These are phyloP conservation scores for Apiospora pterosperma DNA, from an alignment of 2,329 filamentous ascomycete species.

Conservation along the genomic window DNA sequence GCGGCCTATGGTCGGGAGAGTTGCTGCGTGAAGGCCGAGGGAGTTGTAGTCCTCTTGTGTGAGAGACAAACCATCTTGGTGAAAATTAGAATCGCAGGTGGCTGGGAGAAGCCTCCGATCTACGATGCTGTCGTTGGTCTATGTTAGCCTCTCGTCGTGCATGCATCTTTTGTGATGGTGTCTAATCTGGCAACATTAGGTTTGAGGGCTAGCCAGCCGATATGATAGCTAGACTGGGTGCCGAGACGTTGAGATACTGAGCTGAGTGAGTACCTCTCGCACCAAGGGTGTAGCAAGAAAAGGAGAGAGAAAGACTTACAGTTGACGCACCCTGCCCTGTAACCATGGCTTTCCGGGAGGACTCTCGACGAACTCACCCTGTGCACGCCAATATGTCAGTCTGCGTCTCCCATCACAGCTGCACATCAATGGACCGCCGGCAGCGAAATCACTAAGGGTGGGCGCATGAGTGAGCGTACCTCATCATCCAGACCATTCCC, in stretches of 20 bases:
- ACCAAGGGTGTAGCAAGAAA: background rate
- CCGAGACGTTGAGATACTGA: background rate
- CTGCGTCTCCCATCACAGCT: background rate
- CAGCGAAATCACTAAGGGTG: background rate
- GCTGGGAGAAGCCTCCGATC: conserved; percentile 16
- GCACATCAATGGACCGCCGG: background rate
- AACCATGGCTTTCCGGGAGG: conserved; percentile 21
- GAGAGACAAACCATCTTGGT: conserved; percentile 22
- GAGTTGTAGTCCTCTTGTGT: conserved; percentile 24
- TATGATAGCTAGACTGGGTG: background rate
- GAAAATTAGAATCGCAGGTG: conserved; percentile 10
- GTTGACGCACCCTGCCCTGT: conserved; percentile 23
- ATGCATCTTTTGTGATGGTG: no score
- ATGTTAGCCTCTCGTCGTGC: background rate
- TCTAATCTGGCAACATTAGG: background rate
- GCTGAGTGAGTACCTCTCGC: background rate
- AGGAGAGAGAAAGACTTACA: conserved; percentile 15
- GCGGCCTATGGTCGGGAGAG: conserved; percentile 21
- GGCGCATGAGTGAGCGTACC: conserved; percentile 14
- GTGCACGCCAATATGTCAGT: conserved; percentile 3
- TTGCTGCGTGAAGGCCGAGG: conserved; percentile 23
- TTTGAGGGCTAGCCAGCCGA: background rate
- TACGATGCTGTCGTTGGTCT: conserved; percentile 18
- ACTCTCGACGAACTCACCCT: conserved; percentile 23
- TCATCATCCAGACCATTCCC: conserved; percentile 23